Conservation (phyloP, 1,284 basidiomycete species). For the Lignosus rhinocerotis region DNA sequence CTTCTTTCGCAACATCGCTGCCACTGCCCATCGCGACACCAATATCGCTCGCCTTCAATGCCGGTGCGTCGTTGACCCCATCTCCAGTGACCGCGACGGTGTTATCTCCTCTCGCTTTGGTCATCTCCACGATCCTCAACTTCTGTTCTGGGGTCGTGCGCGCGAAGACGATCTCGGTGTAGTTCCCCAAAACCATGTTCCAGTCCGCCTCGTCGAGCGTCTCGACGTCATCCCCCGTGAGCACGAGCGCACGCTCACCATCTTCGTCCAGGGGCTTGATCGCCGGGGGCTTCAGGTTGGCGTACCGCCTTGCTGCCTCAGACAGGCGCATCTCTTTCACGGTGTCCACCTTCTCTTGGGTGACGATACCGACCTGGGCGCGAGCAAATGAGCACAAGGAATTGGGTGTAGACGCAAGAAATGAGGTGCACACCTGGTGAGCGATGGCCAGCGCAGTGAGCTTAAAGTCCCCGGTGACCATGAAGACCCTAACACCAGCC, state of each 20-base stretch:
- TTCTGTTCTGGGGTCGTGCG: slow-evolving; percentile 77
- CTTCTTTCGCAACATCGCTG: slow-evolving; percentile 51
- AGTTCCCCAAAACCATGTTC: slow-evolving; percentile 46
- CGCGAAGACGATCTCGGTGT: slow-evolving; percentile 73
- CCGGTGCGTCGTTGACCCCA: slow-evolving; percentile 72
- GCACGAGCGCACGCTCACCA: slow-evolving; percentile 41
- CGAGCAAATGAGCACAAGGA: slow-evolving; percentile 37
- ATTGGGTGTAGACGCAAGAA: slow-evolving; percentile 38
- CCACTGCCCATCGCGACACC: slow-evolving; percentile 57
- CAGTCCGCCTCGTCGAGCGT: slow-evolving; percentile 47
- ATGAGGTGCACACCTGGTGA: slow-evolving; percentile 51
- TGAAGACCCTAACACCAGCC: slow-evolving; percentile 66
- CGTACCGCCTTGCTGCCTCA: slow-evolving; percentile 11
- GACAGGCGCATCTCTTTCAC: slow-evolving; percentile 38
- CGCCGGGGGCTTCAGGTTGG: slow-evolving; percentile 27
- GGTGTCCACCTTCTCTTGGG: slow-evolving; percentile 44
- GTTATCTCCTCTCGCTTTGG: slow-evolving; percentile 49
- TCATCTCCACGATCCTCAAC: slow-evolving; percentile 64
- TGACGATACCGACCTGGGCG: slow-evolving; percentile 58
- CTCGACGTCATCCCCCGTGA: slow-evolving; percentile 55
- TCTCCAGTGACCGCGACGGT: slow-evolving; percentile 63
- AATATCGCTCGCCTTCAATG: slow-evolving; percentile 56
- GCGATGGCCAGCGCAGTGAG: slow-evolving; percentile 63
- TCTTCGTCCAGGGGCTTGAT: slow-evolving; percentile 30
- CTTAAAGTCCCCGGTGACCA: slow-evolving; percentile 70